Percentiles rank a stretch among this genome's conserved stretches.
Evolutionary conservation across 176 grass and related monocot genomes (phyloP).

Genomic region (Poa annua): DNA sequence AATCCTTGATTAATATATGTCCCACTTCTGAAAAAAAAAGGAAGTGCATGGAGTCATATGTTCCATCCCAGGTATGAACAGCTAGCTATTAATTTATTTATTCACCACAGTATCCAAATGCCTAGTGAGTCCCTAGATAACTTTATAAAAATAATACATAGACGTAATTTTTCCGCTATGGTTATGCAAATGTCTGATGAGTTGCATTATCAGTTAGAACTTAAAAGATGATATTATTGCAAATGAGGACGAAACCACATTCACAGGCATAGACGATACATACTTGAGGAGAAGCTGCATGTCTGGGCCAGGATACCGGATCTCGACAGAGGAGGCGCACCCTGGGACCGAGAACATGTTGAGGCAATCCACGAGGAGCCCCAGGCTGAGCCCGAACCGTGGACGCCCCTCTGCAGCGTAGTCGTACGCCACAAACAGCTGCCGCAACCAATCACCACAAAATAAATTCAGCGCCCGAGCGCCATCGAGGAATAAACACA

Average conservation of each 20-base stretch:
- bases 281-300: constrained; percentile 96
- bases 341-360: constrained; percentile 73
- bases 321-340: constrained; percentile 63
- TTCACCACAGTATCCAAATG: background rate
- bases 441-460: background rate
- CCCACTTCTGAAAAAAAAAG: no score
- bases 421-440: constrained; percentile 85
- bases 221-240: background rate
- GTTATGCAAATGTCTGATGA: background rate
- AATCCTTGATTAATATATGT: no score
- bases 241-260: background rate
- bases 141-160: background rate
- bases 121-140: background rate
- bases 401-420: constrained; percentile 65
- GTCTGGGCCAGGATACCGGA: constrained; percentile 81
- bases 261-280: background rate
- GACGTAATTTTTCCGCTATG: background rate
- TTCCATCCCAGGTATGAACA: background rate
- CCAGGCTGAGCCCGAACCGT: constrained; percentile 81
- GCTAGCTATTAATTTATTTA: background rate
- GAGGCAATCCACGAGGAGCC: constrained; percentile 79
- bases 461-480: background rate
- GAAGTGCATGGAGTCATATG: background rate
- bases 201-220: background rate
- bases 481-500: constrained; percentile 21